phyloP scores from a whole-genome alignment of 768 basidiomycete genomes.

The Lentinula boryana region DNA sequence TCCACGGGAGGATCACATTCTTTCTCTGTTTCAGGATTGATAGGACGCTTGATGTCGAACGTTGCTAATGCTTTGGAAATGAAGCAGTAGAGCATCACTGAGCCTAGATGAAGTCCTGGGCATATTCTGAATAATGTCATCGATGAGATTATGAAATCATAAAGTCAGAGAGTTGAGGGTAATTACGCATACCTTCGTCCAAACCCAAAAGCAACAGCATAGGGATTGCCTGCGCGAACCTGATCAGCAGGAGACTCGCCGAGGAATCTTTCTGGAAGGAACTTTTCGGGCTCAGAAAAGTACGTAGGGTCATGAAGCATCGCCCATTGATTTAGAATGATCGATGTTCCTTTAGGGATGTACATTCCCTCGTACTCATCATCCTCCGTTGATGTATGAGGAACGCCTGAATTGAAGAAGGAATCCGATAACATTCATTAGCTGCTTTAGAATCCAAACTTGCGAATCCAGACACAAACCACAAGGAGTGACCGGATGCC shows the following conservation, averaged over 20 bases:
- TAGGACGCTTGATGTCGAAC: constrained; percentile 1
- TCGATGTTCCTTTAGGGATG: constrained; percentile 21
- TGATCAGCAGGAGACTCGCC: background rate
- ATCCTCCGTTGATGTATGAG: constrained; percentile 22
- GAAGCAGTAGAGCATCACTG: background rate
- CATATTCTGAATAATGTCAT: background rate
- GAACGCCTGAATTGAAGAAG: constrained; percentile 10
- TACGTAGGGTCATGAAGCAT: constrained; percentile 13
- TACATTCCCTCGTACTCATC: constrained; percentile 25
- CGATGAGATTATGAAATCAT: background rate
- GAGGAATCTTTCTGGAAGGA: background rate
- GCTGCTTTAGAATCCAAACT: background rate
- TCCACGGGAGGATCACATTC: constrained; percentile 1
- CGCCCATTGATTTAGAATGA: constrained; percentile 22
- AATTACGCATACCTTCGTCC: background rate
- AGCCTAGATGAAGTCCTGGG: background rate
- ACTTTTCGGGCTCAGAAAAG: background rate
- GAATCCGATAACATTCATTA: no score
- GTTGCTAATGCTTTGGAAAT: background rate
- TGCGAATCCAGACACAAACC: background rate
- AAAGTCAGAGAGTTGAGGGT: background rate
- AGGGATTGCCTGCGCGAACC: background rate
- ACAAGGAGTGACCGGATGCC: background rate
- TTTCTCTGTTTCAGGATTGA: background rate
- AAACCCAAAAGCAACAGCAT: background rate